Conservation (phyloP, 169 alveolate species). For the Plasmodium yoelii region DNA sequence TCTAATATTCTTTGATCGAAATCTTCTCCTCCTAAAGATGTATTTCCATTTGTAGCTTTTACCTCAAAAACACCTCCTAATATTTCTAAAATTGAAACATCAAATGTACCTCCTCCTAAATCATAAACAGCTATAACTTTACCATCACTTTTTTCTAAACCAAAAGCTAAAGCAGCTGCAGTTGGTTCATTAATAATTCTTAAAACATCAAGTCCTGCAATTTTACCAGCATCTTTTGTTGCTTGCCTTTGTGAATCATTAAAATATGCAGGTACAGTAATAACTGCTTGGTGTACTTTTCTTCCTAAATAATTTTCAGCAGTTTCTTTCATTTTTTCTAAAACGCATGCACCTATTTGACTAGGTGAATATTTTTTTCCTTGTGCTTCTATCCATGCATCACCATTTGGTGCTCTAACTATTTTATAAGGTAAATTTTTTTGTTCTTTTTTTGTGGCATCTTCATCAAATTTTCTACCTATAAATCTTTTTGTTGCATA, state of each 20-base stretch:
- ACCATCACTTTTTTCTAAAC: constrained; percentile 97
- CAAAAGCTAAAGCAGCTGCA: constrained; percentile 99
- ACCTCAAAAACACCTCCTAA: constrained; percentile 99
- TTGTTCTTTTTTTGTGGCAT: constrained; percentile 97
- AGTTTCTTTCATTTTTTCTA: constrained; percentile 96
- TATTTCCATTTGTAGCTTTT: constrained; percentile 99
- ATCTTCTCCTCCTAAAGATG: constrained; percentile 99
- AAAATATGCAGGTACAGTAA: constrained; percentile 97
- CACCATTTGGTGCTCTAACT: constrained; percentile 97
- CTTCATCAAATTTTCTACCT: constrained; percentile 97
- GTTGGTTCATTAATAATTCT: constrained; percentile 99
- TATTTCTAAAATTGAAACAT: constrained; percentile 97
- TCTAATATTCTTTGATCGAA: constrained; percentile 95
- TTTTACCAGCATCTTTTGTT: constrained; percentile 97
- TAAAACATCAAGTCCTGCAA: constrained; percentile 95
- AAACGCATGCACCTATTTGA: constrained; percentile 97
- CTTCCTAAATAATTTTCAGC: constrained; percentile 97
- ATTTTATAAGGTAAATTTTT: constrained; percentile 96
- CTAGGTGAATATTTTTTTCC: constrained; percentile 97
- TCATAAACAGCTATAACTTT: constrained; percentile 93
- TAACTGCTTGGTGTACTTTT: constrained; percentile 95
- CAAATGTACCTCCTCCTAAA: constrained; percentile 99
- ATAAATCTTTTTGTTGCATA: constrained; percentile 97
- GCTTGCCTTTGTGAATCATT: constrained; percentile 98
- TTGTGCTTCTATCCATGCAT: constrained; percentile 98